phyloP scores from a whole-genome alignment of 805 yeast species.

The Ogataea nitratoaversa region DNA sequence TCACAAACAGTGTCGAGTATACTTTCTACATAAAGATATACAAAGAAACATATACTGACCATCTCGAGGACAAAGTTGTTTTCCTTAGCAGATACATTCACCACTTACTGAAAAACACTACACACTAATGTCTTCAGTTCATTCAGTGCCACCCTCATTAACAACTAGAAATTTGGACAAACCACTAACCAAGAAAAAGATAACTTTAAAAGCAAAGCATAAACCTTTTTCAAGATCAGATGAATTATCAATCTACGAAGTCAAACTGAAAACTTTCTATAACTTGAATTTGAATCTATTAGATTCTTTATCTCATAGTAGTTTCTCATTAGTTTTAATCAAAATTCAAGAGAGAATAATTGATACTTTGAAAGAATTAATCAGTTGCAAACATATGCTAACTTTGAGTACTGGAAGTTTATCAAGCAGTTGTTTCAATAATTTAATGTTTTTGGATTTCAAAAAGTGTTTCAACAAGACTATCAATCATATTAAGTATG shows the following conservation, averaged over 20 bases:
- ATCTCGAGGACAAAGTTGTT: no score
- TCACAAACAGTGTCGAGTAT: no score
- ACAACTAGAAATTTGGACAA: neutral
- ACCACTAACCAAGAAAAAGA: neutral
- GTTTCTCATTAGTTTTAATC: conserved; percentile 9
- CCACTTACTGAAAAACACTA: neutral
- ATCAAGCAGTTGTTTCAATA: conserved; percentile 14
- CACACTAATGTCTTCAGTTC: neutral
- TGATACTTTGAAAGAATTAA: conserved; percentile 10
- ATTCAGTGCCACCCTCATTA: neutral
- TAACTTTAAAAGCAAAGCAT: conserved; percentile 3
- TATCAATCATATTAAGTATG: neutral
- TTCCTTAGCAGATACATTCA: neutral
- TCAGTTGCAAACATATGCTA: conserved; percentile 7
- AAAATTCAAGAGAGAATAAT: conserved; percentile 9
- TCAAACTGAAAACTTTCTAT: conserved; percentile 14
- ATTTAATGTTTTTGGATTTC: conserved; percentile 8
- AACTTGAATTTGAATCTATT: conserved; percentile 14
- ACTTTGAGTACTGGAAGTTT: conserved; percentile 10
- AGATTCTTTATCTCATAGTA: conserved; percentile 11
- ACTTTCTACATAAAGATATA: no score
- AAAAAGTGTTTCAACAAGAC: conserved; percentile 1
- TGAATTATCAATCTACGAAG: conserved; percentile 9
- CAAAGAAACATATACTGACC: no score
- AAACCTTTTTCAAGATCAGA: conserved; percentile 1